Base-by-base conservation (phyloP, 2,329 filamentous ascomycete species). In the Domatiomyces globalis region DNA sequence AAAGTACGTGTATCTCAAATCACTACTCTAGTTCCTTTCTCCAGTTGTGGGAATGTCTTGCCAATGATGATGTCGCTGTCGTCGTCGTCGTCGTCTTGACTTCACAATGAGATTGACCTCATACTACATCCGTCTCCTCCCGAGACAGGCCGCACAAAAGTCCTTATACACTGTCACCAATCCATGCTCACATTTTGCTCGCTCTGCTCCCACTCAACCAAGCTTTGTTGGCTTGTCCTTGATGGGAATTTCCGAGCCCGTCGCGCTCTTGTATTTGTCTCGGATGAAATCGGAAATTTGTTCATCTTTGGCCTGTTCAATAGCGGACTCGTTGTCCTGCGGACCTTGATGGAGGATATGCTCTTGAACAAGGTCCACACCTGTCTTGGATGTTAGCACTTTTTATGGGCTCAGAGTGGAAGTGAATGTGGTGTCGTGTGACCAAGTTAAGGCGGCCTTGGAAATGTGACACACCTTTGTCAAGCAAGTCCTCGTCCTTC, bases 221-320 rank as follows among this genome's bases (percentile, higher is more conserved):
- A 69, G 60, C 29, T 59, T 61, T 2, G 67, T 72, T 45, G 80
- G 72, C 73, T 87, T 87, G 66, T 88, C 85, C 63, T 77, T 71
- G 65, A 87, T 69, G 25, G 81, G 80, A 49, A 89, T 65, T 6
- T 89, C 85, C 5, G 69, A 78, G 53, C 86, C 86, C 0, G 82
- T 84, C 0, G 69, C 63, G 46, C 61, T 69, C 75, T 87, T 87
- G 75, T 87, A 58, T 52, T 84, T 72, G 43, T 67, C 68, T 39
- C 85, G 78, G 60, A 90, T 79, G 65, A 77, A 82, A 65, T 87
- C 83, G 25, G 78, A 80, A 60, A 89, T 85, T 65, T 84, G 73
- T 67, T 87, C 83, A 65, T 92, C 87, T 71, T 90, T 89, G 60
- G 83, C 84, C 69, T 94, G 86, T 70, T 94, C 87, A 18, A 80